Base-by-base conservation (phyloP, 2,329 filamentous ascomycete genomes). In the Alternaria panax region DNA sequence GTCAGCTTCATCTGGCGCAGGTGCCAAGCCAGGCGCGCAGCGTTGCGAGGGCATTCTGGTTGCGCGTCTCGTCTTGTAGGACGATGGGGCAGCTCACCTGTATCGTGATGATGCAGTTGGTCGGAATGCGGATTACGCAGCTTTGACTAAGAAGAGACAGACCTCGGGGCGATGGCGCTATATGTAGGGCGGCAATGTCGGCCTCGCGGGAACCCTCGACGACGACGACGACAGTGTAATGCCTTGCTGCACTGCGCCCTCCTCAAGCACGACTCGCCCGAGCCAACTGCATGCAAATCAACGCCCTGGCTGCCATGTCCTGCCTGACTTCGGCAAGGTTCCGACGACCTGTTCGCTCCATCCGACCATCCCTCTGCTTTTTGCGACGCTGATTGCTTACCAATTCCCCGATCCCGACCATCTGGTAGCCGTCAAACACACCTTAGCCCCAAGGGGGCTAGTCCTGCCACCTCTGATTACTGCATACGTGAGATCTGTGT, bases 81-180 rank as follows among this genome's bases (percentile, higher is more conserved):
- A 38, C 34, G 45, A 42, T 47, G 53, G 43, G 51, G 56, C 41
- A 57, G 60, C 68, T 67, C 64, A 71, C 68, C 63, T 66, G 63
- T 63, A 59, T 48, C 25, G 53, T 51, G 63, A 62, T 47, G 63
- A 63, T 64, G 60, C 55, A 56, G 63, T 66, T 65, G 62, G 64
- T 56, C 56, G 54, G 54, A 51, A 62, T 52, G 62, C 52, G 54
- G 64, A 66, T 67, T 65, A 67, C 57, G 57, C 62, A 67, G 64
- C 57, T 59, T 59, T 67, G 64, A 67, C 64, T 67, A 67, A 67
- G 59, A 48, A 48, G 54, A 54, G 63, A 52, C 56, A 48, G 36
- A 40, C 36, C 36, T 40, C 36, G 36, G 62, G 60, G 50, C 52
- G 57, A 41, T 51, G 51, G 54, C 42, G 54, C 45, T 62, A 59